Conservation (phyloP, 768 basidiomycete species). For the Naematelia encephala region DNA sequence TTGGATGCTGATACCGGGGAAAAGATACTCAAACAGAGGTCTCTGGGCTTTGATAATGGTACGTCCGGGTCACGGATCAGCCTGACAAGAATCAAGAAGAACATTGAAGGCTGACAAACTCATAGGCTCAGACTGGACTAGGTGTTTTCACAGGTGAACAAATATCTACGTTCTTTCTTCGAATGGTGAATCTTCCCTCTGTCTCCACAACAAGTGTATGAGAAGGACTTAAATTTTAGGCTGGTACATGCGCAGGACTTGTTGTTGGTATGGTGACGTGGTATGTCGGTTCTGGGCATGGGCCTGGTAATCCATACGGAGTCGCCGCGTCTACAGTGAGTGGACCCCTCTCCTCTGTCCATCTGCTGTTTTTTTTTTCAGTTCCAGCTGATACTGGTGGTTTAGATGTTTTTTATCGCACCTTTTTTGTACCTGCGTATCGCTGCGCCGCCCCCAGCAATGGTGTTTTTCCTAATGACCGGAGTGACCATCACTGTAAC, state of each 20-base stretch:
- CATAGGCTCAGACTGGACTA: slow-evolving; percentile 58
- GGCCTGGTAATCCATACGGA: slow-evolving; percentile 60
- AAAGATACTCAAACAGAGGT: slow-evolving; percentile 55
- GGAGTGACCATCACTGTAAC: slow-evolving; percentile 53
- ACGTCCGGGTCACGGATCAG: too few relatives aligned
- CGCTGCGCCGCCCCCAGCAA: slow-evolving; percentile 51
- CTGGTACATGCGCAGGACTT: slow-evolving; percentile 40
- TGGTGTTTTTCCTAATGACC: slow-evolving; percentile 45
- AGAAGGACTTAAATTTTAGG: slow-evolving; percentile 21
- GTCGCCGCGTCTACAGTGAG: slow-evolving; percentile 55
- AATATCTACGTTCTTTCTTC: slow-evolving; percentile 55
- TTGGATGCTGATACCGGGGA: not conserved
- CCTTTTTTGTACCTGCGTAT: slow-evolving; percentile 58
- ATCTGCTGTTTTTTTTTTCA: too few relatives aligned
- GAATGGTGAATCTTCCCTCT: slow-evolving; percentile 53
- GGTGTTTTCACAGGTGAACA: slow-evolving; percentile 62
- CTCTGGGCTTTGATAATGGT: slow-evolving; percentile 62
- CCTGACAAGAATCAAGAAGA: too few relatives aligned
- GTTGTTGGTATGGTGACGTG: slow-evolving; percentile 47
- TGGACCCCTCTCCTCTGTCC: not conserved
- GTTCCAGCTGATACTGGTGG: not conserved
- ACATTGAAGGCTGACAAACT: slow-evolving; percentile 1
- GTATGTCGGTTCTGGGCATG: slow-evolving; percentile 52
- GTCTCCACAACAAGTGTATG: not conserved
- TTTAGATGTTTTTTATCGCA: slow-evolving; percentile 53